Base-by-base conservation (phyloP, 768 basidiomycete species). In the Hemileccinum impolitum region DNA sequence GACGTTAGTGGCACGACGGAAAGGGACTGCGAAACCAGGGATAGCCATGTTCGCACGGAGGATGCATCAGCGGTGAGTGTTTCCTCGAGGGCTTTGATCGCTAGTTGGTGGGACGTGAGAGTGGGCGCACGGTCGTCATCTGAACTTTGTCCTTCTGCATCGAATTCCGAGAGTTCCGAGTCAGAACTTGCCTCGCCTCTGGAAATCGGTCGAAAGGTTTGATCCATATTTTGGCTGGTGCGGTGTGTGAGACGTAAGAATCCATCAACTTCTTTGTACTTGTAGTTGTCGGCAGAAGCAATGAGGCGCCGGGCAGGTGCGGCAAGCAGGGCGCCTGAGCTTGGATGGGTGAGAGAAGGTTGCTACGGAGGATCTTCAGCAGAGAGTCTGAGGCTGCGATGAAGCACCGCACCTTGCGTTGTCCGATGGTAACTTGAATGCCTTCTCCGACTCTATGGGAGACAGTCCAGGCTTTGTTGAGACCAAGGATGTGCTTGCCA, bases 261-360 rank as follows among this genome's bases (percentile, higher is more conserved):
- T 9, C 85, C 86, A 52, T 87, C 78, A n/a, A 75, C 60, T 64
- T 88, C 87, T 48, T 78, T 69, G 59, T 83, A 79, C 58, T 75
- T 81, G 56, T 71, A 67, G 42, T 58, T 59, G 48, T 70, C 61
- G 38, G 66, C 51, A 34, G 74, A 61, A 21, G 65, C 57, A 17
- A 73, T 47, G n/a, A 86, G 61, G 46, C 74, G 75, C 45, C 77
- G 75, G 4, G 72, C 74, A 40, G 78, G 69, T 19, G 74, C 69
- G 4, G 75, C 68, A 6, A 90, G 72, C 18, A 87, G 66, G 32
- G 75, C 71, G 37, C 77, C 75, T 19, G 84, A 68, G 26, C 65
- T 71, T 6, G 81, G 67, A 64, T 89, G 85, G 4, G 81, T 79
- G 50, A 89, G 69, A 38, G 72, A 73, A 37, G 75, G 75, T 58